Percentiles rank a stretch among this genome's conserved stretches.
Conservation (phyloP, 2,329 filamentous ascomycete species). For the Pestalotiopsis sp. region DNA sequence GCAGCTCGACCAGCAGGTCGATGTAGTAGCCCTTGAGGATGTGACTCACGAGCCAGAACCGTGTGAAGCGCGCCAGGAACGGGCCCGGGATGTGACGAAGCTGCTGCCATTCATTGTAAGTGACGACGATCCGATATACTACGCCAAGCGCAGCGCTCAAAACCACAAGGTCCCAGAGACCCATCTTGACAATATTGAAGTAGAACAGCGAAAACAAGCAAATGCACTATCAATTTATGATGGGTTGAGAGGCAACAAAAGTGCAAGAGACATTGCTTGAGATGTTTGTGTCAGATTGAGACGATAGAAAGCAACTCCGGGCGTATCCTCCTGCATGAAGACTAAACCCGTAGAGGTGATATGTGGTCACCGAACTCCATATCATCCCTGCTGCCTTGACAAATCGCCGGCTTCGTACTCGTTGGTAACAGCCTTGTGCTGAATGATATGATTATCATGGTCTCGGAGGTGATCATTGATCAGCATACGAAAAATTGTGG, state of each 20-base stretch:
- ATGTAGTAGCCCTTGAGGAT: constrained; percentile 1
- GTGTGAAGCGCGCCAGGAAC: background rate
- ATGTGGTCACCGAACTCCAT: background rate
- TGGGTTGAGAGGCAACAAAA: no score
- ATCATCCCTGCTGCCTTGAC: background rate
- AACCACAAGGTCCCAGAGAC: background rate
- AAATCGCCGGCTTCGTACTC: background rate
- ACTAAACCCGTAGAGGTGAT: background rate
- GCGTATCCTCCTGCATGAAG: background rate
- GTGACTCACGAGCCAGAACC: constrained; percentile 2
- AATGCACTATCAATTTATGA: background rate
- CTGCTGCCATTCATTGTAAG: background rate
- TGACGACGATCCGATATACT: background rate
- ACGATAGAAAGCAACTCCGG: background rate
- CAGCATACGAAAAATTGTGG: no score
- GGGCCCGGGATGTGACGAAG: constrained; percentile 15
- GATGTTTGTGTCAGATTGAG: background rate
- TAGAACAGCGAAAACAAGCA: background rate
- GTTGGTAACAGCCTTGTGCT: background rate
- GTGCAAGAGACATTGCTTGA: no score
- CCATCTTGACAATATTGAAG: background rate
- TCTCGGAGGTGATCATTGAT: background rate
- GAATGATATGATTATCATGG: background rate
- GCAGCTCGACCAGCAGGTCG: constrained; percentile 5
- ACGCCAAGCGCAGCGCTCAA: background rate